Base-by-base conservation (phyloP, 148 eudicot genomes). In the Rhododendron henanense region DNA sequence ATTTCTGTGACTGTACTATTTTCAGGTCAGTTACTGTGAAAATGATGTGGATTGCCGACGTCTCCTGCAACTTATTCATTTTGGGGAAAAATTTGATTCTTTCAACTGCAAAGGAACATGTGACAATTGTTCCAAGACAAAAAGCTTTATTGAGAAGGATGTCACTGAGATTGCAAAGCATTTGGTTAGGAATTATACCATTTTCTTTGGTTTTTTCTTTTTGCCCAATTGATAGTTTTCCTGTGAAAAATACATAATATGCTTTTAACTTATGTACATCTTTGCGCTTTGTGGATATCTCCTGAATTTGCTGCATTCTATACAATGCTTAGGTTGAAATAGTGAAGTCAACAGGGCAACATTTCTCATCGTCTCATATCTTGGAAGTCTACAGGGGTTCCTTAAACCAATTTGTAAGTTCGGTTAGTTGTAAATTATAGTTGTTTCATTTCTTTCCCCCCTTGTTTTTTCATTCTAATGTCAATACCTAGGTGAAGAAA, bases 21-120 rank as follows among this genome's bases (percentile, higher is more conserved):
- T 82, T 77, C 90, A 97, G 99, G 98, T 97, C 88, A 90, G 98
- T 89, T 96, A 96, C 88, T 89, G 94, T 86, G 99, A 97, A 86
- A 97, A 97, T 88, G 94, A 97, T 79, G 98, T 95, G 82, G 99
- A 95, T 87, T 97, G 99, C 85, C 93, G 99, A 81, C 98, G 99
- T 85, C 90, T 94, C 85, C 93, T 94, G 81, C 99, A 97, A 87
- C 96, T 97, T 86, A 88, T 93, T 85, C 99, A 97, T 91, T 95
- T 97, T 85, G 99, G 96, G 81, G 99, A 97, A 86, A 94, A 93
- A 11, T 97, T 97, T 90, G 91, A 93, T 87, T 89, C 99, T 81
- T 57, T 83, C 53, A 87, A 89, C 87, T 97, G 99, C 88, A 82
- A 82, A 55, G 91, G 90, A 90, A 97, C 98, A 85, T 97, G 99